Evolutionary conservation across 495 filamentous ascomycete genomes (phyloP), one percentile per base, ranked within the genome.

Genomic region (Penicillium lagena): DNA sequence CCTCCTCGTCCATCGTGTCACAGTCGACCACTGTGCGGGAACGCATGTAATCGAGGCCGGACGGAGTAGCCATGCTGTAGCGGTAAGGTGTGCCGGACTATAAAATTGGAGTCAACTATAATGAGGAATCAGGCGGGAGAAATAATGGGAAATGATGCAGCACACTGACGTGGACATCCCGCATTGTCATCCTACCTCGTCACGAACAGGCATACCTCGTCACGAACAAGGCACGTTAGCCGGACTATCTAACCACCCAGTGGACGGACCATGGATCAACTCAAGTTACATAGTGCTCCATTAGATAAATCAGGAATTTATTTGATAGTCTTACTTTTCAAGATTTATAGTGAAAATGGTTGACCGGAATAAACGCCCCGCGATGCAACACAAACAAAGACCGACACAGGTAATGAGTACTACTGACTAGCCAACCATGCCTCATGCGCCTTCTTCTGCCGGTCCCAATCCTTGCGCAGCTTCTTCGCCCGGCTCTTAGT

Each of bases 391-490:
- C 22, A 6, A 4, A 22, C 22, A 37, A 37, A 39, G 28, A 41
- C 43, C 17, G 43, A n/a, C n/a, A n/a, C n/a, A n/a, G 47, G 48
- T 15, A 42, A 17, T 22, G 45, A 42, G 34, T 34, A 42, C 5
- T 55, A 51, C 39, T 68, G 67, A 17, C 52, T 60, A 12, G 59
- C 71, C 54, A 74, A 54, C 79, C 70, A 87, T 45, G 62, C 67
- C 62, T 95, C 86, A 60, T 96, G 86, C 45, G 78, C 54, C 76
- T 88, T 95, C 76, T 86, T 94, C 73, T 96, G 93, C 61, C 71
- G 81, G 58, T 95, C 87, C 89, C 87, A 95, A 27, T 88, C 87
- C 72, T 97, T 97, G 68, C 67, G 82, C 31, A 97, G 60, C 77
- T 89, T 94, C 77, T 96, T 98, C 30, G 47, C 46, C 52, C 77